Conservation (phyloP, 495 filamentous ascomycete genomes). For the Talaromyces adpressus region DNA sequence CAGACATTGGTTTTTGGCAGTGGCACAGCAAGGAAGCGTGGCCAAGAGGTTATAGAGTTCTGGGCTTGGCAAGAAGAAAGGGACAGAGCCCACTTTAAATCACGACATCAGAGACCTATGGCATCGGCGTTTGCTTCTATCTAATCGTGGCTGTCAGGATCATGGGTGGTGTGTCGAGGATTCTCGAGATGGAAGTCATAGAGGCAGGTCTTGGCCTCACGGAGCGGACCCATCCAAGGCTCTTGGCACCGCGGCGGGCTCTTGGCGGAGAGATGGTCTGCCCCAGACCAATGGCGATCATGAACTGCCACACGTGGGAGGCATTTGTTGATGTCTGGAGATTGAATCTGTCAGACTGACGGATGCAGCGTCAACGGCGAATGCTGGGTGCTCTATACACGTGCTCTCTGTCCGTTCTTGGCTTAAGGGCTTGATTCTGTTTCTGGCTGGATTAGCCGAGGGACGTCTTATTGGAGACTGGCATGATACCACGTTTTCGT, state of each 20-base stretch:
- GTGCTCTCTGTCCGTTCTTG: constrained; percentile 1
- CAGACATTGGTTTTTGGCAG: neutral
- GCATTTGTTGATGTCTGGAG: neutral
- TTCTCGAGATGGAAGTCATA: neutral
- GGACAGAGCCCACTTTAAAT: neutral
- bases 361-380: neutral
- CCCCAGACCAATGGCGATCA: constrained; percentile 1
- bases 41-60: neutral
- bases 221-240: neutral
- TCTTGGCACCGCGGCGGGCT: neutral
- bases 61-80: neutral
- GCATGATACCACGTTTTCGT: neutral
- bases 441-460: neutral
- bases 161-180: neutral
- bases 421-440: neutral
- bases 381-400: neutral
- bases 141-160: neutral
- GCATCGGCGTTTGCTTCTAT: neutral
- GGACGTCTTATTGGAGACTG: neutral
- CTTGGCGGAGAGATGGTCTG: neutral
- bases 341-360: neutral
- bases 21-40: neutral
- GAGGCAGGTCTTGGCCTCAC: neutral
- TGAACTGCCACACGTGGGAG: neutral
- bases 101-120: constrained; percentile 1